These are phyloP conservation scores for Colletotrichum trifolii DNA, from an alignment of 2,329 filamentous ascomycete species.

Conservation along the genomic window DNA sequence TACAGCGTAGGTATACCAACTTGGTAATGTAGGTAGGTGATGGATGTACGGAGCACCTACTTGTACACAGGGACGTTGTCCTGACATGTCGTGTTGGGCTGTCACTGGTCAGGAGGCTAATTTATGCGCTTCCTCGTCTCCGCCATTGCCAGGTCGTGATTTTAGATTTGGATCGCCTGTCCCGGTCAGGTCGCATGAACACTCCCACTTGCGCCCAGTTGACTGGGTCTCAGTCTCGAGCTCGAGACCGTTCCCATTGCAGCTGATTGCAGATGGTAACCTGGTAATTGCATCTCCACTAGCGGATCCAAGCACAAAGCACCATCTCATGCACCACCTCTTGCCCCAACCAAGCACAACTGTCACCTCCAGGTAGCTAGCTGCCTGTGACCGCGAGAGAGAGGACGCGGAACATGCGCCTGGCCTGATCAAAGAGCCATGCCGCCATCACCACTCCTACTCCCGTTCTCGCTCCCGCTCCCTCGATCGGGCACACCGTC, in stretches of 20 bases:
- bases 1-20: too few relatives aligned
- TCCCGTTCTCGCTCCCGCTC: too few relatives aligned
- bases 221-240: constrained; percentile 34
- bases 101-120: constrained; percentile 23
- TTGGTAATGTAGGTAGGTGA: too few relatives aligned
- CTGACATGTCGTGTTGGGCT: too few relatives aligned
- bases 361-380: not conserved
- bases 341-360: not conserved
- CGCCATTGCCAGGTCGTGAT: constrained; percentile 7
- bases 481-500: constrained; percentile 27
- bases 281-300: constrained; percentile 37
- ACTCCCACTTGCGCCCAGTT: constrained; percentile 28
- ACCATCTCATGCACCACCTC: not conserved
- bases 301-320: constrained; percentile 4
- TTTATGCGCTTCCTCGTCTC: constrained; percentile 19
- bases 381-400: not conserved
- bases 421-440: too few relatives aligned
- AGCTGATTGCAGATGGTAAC: constrained; percentile 36
- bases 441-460: too few relatives aligned
- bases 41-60: too few relatives aligned
- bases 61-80: too few relatives aligned
- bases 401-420: too few relatives aligned
- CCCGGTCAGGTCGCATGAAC: constrained; percentile 36
- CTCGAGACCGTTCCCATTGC: constrained; percentile 30
- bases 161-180: constrained; percentile 38